A percentile compares a stretch with the other conserved stretches of the same genome.
These are phyloP conservation scores for Parmelia sp. DNA, from an alignment of 495 filamentous ascomycete genomes.

Conservation along the genomic window DNA sequence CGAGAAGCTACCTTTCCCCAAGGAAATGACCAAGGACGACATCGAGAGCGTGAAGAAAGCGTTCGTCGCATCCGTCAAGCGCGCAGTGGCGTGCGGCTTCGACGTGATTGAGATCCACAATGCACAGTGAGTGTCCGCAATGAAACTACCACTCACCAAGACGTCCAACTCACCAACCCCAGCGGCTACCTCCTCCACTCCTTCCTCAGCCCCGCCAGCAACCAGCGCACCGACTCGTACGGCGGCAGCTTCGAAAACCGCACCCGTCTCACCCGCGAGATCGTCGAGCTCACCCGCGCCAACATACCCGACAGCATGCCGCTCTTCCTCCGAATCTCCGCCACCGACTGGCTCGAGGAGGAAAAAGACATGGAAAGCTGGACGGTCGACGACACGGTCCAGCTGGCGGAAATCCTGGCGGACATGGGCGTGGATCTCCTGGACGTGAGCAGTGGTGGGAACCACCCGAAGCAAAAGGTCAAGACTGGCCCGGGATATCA, in stretches of 20 bases:
- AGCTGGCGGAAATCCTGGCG: conserved; percentile 47
- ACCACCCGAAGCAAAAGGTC: conserved; percentile 54
- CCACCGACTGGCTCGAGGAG: conserved; percentile 55
- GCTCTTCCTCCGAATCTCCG: conserved; percentile 54
- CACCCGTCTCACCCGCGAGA: conserved; percentile 47
- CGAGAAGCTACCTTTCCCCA: conserved; percentile 45
- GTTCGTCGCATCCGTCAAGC: conserved; percentile 48
- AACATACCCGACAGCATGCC: conserved; percentile 49
- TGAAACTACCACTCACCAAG: conserved; percentile 22
- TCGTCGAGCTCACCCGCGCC: conserved; percentile 42
- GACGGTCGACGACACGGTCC: conserved; percentile 51
- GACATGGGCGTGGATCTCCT: conserved; percentile 55
- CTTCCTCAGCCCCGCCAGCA: conserved; percentile 56
- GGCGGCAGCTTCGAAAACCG: conserved; percentile 57
- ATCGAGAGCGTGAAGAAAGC: conserved; percentile 52
- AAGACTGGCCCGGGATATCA: conserved; percentile 57
- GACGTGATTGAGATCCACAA: conserved; percentile 56
- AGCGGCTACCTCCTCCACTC: conserved; percentile 62
- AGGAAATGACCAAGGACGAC: conserved; percentile 49
- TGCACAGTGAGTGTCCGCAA: conserved; percentile 35
- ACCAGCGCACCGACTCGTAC: conserved; percentile 57
- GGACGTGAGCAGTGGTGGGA: conserved; percentile 58
- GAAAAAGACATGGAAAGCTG: conserved; percentile 43
- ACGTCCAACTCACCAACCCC: conserved; percentile 20
- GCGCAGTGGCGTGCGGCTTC: conserved; percentile 51